Evolutionary conservation across 495 filamentous ascomycete species (phyloP), one percentile per base, ranked within the genome.

Genomic region (Jackrogersella multiformis): DNA sequence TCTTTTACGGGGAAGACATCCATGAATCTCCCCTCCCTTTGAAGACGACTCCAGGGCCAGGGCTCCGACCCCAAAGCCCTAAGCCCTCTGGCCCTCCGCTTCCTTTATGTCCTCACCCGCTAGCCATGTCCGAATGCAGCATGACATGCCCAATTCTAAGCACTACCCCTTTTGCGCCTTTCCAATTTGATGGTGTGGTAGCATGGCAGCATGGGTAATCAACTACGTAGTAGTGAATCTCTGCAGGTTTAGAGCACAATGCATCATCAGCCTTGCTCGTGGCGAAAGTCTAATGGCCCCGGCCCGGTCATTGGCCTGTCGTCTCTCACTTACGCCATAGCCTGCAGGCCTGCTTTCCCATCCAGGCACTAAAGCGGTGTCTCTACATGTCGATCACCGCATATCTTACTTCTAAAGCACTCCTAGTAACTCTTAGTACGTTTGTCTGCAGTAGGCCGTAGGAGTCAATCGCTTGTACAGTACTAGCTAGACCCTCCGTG

Each of bases 301-400:
- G 41, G 38, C 9, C 15, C 24, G 36, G 45, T 68, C 38, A 73
- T 73, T 74, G 72, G 72, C 56, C 39, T 49, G 59, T 55, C 34
- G 55, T 10, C 34, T 66, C 55, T 63, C 62, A 61, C 62, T 60
- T 74, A 74, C 73, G 71, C 55, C 73, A 75, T 75, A 71, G 64
- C 68, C 71, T 72, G 69, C 71, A 75, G 60, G 66, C 59, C 63
- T 68, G 68, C 49, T 45, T 69, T 49, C 72, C 73, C 49, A 68
- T 73, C 63, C 72, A 49, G 67, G 53, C 68, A 70, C 74, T 70
- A 72, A 68, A 74, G 66, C 56, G 60, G 76, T 46, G 60, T 53
- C 66, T 64, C 60, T 73, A 68, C 68, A 64, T 67, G 78, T 57
- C 74, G 76, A 80, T 79, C 78, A 54, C 44, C 65, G 56, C 67